Percentiles rank a stretch among this genome's conserved stretches.
Conservation (phyloP, 306 rosid species). For the Trifolium fragiferum region DNA sequence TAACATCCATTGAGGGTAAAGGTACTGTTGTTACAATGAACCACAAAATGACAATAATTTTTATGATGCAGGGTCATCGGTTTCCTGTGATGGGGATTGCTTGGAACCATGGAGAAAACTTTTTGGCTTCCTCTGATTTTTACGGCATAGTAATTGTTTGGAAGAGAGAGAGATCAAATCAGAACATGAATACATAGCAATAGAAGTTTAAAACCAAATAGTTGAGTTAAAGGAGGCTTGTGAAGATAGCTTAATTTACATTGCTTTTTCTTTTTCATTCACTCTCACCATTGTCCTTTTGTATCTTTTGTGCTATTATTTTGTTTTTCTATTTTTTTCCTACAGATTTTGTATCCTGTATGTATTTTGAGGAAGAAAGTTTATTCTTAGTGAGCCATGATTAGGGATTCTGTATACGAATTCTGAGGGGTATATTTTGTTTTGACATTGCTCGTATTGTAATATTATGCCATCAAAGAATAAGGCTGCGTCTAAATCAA, state of each 20-base stretch:
- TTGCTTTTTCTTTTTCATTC: constrained; percentile 21
- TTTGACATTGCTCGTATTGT: constrained; percentile 16
- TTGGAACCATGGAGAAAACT: constrained; percentile 95
- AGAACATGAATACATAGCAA: constrained; percentile 40
- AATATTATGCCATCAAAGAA: constrained; percentile 23
- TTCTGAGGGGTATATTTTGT: constrained; percentile 30
- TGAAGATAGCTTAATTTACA: constrained; percentile 38
- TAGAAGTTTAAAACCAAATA: constrained; percentile 28
- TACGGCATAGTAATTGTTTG: constrained; percentile 91
- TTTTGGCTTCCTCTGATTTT: constrained; percentile 92
- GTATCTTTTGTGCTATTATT: constrained; percentile 42
- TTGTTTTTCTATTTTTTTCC: constrained; percentile 10
- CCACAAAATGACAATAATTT: constrained; percentile 40
- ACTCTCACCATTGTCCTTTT: constrained; percentile 20
- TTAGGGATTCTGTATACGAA: constrained; percentile 23
- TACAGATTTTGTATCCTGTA: constrained; percentile 22
- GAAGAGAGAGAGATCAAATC: constrained; percentile 84
- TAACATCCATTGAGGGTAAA: constrained; percentile 21
- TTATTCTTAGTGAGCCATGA: constrained; percentile 34
- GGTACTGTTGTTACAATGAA: constrained; percentile 1
- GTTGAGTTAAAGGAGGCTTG: constrained; percentile 33
- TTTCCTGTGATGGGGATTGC: constrained; percentile 89
- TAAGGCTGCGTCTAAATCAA: constrained; percentile 23
- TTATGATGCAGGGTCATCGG: constrained; percentile 83
- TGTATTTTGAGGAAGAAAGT: constrained; percentile 32